Percentiles rank a stretch among this genome's conserved stretches.
phyloP scores from a whole-genome alignment of 139 green algal genomes.

The Diplosphaera chodatii region DNA sequence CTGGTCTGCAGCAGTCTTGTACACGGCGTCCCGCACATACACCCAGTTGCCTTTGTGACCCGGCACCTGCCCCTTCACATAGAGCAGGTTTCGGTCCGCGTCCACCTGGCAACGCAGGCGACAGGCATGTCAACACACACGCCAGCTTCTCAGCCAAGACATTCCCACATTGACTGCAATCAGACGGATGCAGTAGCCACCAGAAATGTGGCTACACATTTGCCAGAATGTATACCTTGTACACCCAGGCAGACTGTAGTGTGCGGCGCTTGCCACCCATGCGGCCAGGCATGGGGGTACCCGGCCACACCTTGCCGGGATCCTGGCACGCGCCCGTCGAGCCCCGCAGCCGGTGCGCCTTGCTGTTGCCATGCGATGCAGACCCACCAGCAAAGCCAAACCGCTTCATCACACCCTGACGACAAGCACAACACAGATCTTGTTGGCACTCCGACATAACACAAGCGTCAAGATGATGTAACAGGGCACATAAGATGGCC shows the following conservation, averaged over 20 bases:
- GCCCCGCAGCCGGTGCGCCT: slow-evolving; percentile 65
- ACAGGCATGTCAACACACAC: too few relatives aligned
- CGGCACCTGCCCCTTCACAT: slow-evolving; percentile 87
- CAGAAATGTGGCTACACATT: too few relatives aligned
- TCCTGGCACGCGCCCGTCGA: slow-evolving; percentile 57
- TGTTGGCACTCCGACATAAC: too few relatives aligned
- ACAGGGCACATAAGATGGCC: too few relatives aligned
- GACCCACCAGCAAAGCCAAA: slow-evolving; percentile 82
- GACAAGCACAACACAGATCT: too few relatives aligned
- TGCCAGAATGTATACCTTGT: slow-evolving; percentile 47
- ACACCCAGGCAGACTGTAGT: slow-evolving; percentile 63
- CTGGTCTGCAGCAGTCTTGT: slow-evolving; percentile 30
- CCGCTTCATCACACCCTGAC: slow-evolving; percentile 89
- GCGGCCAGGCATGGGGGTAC: slow-evolving; percentile 95
- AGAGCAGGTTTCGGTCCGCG: slow-evolving; percentile 84
- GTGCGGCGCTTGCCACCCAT: slow-evolving; percentile 82
- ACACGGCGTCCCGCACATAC: slow-evolving; percentile 61
- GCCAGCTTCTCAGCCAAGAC: too few relatives aligned
- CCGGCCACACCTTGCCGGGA: slow-evolving; percentile 89
- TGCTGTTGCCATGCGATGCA: slow-evolving; percentile 84
- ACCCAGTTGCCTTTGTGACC: slow-evolving; percentile 80
- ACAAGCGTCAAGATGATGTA: too few relatives aligned
- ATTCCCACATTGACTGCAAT: too few relatives aligned
- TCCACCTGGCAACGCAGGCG: slow-evolving; percentile 69
- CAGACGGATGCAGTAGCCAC: too few relatives aligned